Conservation (phyloP, 352 stramenopile species). For the Globisporangium iwayamae region DNA sequence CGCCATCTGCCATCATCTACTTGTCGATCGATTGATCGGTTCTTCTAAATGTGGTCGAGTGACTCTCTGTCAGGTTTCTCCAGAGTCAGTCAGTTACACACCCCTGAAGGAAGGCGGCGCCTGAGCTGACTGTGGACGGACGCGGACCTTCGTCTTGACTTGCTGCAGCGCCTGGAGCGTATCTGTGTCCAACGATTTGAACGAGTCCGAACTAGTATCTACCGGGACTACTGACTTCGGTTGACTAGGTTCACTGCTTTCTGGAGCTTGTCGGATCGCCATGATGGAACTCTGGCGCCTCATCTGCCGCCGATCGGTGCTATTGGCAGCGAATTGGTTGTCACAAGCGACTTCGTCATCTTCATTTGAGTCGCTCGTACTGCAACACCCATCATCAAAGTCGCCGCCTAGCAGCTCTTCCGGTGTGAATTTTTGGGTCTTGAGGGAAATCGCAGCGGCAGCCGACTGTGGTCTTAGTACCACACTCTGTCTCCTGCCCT, state of each 20-base stretch:
- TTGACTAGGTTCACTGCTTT: background rate
- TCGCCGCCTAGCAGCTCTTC: background rate
- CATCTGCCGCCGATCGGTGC: background rate
- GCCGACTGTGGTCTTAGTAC: background rate
- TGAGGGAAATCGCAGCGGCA: background rate
- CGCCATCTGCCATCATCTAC: background rate
- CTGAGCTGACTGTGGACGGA: constrained; percentile 43
- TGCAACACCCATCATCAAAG: background rate
- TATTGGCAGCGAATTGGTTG: background rate
- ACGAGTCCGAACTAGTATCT: constrained; percentile 4
- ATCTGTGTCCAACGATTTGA: constrained; percentile 28
- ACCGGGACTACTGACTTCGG: background rate
- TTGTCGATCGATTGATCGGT: background rate
- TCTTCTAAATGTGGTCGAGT: background rate
- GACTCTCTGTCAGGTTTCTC: background rate
- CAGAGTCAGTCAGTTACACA: background rate
- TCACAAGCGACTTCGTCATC: background rate
- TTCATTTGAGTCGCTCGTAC: background rate
- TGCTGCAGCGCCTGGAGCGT: constrained; percentile 48
- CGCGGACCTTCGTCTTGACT: constrained; percentile 32
- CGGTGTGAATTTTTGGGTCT: background rate
- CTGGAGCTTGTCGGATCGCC: background rate
- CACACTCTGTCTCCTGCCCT: background rate
- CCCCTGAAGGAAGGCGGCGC: background rate
- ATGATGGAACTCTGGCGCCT: background rate